These are phyloP conservation scores for Salvia rosmarinus DNA, from an alignment of 257 asterid species.

Conservation along the genomic window DNA sequence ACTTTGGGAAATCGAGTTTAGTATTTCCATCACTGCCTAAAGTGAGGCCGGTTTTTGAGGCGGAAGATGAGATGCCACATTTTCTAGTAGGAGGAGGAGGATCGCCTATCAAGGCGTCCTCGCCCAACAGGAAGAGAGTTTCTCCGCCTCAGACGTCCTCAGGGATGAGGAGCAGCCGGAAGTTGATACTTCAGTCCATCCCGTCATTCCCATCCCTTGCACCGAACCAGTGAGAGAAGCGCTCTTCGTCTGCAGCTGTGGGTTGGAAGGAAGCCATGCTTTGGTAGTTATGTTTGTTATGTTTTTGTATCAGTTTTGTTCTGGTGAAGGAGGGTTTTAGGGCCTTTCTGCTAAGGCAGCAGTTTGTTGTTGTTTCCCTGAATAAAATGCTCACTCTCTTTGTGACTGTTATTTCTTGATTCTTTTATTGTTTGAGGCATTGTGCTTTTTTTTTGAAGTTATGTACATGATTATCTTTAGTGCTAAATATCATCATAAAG, in stretches of 20 bases:
- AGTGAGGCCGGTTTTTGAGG: conserved; percentile 51
- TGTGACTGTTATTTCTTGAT: background rate
- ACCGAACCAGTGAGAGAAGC: conserved; percentile 45
- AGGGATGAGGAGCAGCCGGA: conserved; percentile 66
- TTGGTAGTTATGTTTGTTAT: conserved; percentile 26
- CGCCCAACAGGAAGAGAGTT: conserved; percentile 89
- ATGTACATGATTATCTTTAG: background rate
- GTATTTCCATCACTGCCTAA: conserved; percentile 50
- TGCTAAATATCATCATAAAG: background rate
- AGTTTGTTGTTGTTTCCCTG: conserved; percentile 10
- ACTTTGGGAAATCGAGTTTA: conserved; percentile 44
- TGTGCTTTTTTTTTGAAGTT: background rate
- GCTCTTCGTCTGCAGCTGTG: background rate
- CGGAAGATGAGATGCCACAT: conserved; percentile 71
- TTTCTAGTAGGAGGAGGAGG: conserved; percentile 54
- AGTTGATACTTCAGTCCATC: conserved; percentile 69
- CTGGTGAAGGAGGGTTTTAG: conserved; percentile 18
- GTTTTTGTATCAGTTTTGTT: conserved; percentile 28
- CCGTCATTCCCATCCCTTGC: conserved; percentile 81
- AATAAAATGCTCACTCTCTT: conserved; percentile 21
- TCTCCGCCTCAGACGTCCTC: conserved; percentile 71
- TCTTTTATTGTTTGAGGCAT: conserved; percentile 10
- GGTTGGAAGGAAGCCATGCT: background rate
- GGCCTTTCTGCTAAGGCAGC: conserved; percentile 8
- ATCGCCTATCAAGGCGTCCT: conserved; percentile 61